Conservation (phyloP, 768 basidiomycete species). For the Mycena pura region DNA sequence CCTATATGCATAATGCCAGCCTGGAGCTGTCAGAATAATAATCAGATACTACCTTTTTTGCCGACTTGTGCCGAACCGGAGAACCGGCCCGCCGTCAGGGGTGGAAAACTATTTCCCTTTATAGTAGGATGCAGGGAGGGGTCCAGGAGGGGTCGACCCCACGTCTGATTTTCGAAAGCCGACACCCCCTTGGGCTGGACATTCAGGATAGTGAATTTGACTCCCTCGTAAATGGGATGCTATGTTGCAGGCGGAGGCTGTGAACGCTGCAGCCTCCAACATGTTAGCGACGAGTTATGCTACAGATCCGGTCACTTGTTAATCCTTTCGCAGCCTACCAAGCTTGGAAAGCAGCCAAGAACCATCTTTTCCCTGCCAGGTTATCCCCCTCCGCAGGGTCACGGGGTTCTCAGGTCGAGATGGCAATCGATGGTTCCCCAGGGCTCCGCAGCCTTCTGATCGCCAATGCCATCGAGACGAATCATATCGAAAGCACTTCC, state of each 20-base stretch:
- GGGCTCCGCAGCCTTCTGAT: slow-evolving; percentile 29
- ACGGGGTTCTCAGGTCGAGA: slow-evolving; percentile 23
- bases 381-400: slow-evolving; percentile 30
- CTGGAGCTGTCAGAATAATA: too few relatives aligned
- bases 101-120: too few relatives aligned
- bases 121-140: too few relatives aligned
- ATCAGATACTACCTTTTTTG: too few relatives aligned
- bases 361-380: slow-evolving; percentile 31
- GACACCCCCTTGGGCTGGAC: slow-evolving; percentile 3
- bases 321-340: slow-evolving; percentile 25
- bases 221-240: neutral
- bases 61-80: too few relatives aligned
- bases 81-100: too few relatives aligned
- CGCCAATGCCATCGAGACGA: slow-evolving; percentile 36
- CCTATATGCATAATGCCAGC: too few relatives aligned
- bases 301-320: neutral
- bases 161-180: too few relatives aligned
- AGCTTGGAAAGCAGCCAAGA: slow-evolving; percentile 30
- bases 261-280: neutral
- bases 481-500: slow-evolving; percentile 35
- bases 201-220: neutral
- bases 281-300: neutral
- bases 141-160: too few relatives aligned
- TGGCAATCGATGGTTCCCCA: slow-evolving; percentile 27
- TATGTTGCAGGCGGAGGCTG: slow-evolving; percentile 3